A percentile compares a stretch with the other conserved stretches of the same genome.
Evolutionary conservation across 441 rosid species (phyloP).

Genomic region (Euphorbia celastroides): DNA sequence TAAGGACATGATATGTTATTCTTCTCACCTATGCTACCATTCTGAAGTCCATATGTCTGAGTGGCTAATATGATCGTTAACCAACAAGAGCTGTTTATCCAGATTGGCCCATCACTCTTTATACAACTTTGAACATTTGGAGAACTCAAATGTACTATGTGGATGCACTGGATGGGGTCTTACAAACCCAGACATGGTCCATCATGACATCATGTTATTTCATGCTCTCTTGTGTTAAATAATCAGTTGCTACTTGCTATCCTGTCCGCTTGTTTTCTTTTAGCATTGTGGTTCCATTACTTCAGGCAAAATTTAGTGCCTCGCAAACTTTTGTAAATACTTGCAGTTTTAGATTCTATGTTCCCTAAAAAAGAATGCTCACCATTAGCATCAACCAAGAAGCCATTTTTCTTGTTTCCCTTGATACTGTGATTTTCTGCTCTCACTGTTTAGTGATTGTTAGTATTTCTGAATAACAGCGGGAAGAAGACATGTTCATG

Average conservation of each 20-base stretch:
- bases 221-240: not conserved
- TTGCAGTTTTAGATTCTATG: not conserved
- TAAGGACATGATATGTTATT: conserved; percentile 63
- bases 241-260: not conserved
- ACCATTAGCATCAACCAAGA: not conserved
- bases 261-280: not conserved
- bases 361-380: conserved; percentile 6
- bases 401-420: conserved; percentile 1
- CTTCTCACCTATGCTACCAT: conserved; percentile 4
- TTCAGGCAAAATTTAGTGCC: not conserved
- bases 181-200: not conserved
- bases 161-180: not conserved
- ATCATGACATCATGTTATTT: not conserved
- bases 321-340: not conserved
- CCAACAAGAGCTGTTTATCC: not conserved
- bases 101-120: conserved; percentile 3
- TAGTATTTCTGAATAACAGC: conserved; percentile 34
- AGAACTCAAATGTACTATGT: not conserved
- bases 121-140: not conserved
- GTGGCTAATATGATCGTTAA: not conserved
- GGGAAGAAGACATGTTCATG: conserved; percentile 80
- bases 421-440: not conserved
- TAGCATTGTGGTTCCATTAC: not conserved
- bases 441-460: not conserved
- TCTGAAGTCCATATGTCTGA: conserved; percentile 9